Conservation (phyloP, 768 basidiomycete species). For the Galerina sulciceps region DNA sequence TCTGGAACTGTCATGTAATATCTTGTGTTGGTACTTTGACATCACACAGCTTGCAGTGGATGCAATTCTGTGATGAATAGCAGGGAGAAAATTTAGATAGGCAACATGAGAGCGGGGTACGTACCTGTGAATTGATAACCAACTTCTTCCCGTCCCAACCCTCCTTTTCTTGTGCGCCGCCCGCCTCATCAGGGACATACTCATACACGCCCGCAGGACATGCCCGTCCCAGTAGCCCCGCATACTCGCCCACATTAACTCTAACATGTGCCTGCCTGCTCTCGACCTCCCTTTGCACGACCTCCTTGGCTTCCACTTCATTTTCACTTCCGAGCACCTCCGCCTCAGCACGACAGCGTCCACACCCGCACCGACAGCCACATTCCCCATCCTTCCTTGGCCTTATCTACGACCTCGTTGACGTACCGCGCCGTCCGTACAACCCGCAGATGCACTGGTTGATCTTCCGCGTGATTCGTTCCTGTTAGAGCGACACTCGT, state of each 20-base stretch:
- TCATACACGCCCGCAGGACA: constrained; percentile 98
- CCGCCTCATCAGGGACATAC: constrained; percentile 68
- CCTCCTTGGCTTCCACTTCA: constrained; percentile 22
- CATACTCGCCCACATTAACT: constrained; percentile 78
- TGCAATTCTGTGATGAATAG: constrained; percentile 66
- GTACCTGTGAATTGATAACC: constrained; percentile 95
- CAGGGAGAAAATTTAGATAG: neutral
- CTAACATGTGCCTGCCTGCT: constrained; percentile 69
- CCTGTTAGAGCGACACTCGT: constrained; percentile 90
- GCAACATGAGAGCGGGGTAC: constrained; percentile 18
- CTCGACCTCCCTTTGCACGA: constrained; percentile 45
- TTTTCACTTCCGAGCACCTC: constrained; percentile 25
- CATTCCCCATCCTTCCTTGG: constrained; percentile 17
- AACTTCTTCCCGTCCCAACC: constrained; percentile 85
- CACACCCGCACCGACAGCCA: constrained; percentile 33
- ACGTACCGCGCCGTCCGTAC: constrained; percentile 38
- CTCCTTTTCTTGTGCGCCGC: constrained; percentile 35
- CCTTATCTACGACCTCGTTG: constrained; percentile 17
- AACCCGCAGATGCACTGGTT: constrained; percentile 86
- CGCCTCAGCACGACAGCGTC: constrained; percentile 29
- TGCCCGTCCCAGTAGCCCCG: constrained; percentile 83
- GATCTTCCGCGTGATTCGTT: constrained; percentile 97
- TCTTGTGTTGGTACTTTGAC: constrained; percentile 97
- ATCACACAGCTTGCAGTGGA: constrained; percentile 94
- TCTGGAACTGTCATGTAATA: constrained; percentile 96